phyloP scores from a whole-genome alignment of 176 grass and related monocot species.

The Sorghum bicolor region DNA sequence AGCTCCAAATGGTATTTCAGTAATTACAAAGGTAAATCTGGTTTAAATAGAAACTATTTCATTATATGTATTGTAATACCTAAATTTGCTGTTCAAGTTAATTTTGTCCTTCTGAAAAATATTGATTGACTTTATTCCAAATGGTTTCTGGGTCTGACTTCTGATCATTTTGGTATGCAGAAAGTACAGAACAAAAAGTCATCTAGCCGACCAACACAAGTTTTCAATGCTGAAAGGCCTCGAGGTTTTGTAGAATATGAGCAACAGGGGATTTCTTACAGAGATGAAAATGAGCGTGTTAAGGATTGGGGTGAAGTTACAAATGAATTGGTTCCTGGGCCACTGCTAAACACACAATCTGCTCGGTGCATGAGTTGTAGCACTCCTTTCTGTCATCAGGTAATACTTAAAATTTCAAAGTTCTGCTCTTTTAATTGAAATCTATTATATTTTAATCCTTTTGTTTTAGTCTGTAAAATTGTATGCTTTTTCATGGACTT shows the following conservation, averaged over 20 bases:
- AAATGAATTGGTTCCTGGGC: constrained; percentile 41
- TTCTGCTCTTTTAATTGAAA: not conserved
- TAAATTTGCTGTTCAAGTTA: not conserved
- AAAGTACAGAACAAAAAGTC: not conserved
- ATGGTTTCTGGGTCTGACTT: constrained; percentile 5
- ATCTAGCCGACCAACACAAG: constrained; percentile 38
- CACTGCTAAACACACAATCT: constrained; percentile 54
- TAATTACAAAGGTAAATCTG: constrained; percentile 35
- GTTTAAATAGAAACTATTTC: not conserved
- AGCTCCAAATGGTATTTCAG: constrained; percentile 30
- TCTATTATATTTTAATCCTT: not conserved
- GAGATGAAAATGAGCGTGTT: constrained; percentile 41
- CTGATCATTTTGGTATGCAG: constrained; percentile 28
- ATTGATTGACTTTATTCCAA: not conserved
- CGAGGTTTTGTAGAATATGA: constrained; percentile 50
- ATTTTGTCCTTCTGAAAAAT: not conserved
- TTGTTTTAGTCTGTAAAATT: not conserved
- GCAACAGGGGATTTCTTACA: constrained; percentile 31
- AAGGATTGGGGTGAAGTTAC: constrained; percentile 63
- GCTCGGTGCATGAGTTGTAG: constrained; percentile 66
- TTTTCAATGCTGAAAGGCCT: constrained; percentile 39
- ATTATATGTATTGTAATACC: not conserved
- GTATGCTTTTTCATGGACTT: not conserved
- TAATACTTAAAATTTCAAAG: constrained; percentile 13
- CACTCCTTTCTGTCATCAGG: constrained; percentile 82